Evolutionary conservation across 352 stramenopile species (phyloP).

Genomic region (Phytophthora chlamydospora): DNA sequence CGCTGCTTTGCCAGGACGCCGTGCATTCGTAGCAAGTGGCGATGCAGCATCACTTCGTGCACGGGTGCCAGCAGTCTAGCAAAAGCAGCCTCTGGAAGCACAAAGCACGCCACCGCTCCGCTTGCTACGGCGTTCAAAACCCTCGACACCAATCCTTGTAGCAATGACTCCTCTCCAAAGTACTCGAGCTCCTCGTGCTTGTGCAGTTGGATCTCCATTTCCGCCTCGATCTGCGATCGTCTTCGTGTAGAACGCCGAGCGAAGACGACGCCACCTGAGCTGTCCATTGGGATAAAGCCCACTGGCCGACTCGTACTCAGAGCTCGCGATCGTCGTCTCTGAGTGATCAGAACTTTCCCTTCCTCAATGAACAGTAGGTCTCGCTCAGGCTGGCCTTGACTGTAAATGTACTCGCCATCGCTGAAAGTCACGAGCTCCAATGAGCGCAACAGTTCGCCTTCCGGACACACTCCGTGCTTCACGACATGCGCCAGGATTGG

Average conservation of each 20-base stretch:
- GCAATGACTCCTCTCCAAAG: constrained; percentile 69
- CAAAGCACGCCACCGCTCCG: constrained; percentile 56
- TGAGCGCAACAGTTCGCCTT: constrained; percentile 48
- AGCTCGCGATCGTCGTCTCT: constrained; percentile 39
- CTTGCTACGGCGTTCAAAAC: constrained; percentile 61
- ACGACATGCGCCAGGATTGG: constrained; percentile 59
- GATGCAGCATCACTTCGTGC: constrained; percentile 65
- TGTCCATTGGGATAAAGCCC: constrained; percentile 19
- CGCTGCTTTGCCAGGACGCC: constrained; percentile 66
- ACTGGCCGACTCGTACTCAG: constrained; percentile 24
- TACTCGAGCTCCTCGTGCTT: constrained; percentile 62
- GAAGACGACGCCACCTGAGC: constrained; percentile 3
- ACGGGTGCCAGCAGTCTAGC: constrained; percentile 50
- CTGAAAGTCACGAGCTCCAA: constrained; percentile 42
- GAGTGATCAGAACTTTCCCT: constrained; percentile 72
- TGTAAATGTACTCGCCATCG: constrained; percentile 73
- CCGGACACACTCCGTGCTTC: constrained; percentile 49
- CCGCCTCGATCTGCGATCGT: constrained; percentile 50
- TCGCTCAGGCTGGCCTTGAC: constrained; percentile 58
- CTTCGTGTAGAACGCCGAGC: constrained; percentile 23
- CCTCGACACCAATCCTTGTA: constrained; percentile 35
- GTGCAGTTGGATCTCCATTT: constrained; percentile 64
- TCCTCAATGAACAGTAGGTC: constrained; percentile 78
- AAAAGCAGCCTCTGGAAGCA: constrained; percentile 49
- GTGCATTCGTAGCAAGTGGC: constrained; percentile 56